Conservation (phyloP, 371 early-diverging fungal genomes). For the Lichtheimia ornata region DNA sequence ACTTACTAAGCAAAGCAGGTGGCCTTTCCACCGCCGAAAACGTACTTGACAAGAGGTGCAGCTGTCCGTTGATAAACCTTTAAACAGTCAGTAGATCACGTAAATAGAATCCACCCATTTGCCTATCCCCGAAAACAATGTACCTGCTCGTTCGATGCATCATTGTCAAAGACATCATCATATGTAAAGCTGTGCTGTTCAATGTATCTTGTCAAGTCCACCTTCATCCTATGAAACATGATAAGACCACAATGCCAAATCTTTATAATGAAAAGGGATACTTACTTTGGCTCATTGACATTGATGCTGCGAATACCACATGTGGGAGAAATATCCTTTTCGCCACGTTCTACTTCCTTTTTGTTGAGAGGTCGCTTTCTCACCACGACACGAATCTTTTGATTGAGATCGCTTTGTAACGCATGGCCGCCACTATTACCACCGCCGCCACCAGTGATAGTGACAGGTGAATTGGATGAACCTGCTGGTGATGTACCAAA, state of each 20-base stretch:
- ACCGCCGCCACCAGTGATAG: too few species aligned
- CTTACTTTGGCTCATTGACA: slow-evolving; percentile 89
- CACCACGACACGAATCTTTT: slow-evolving; percentile 92
- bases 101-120: not conserved
- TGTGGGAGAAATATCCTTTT: slow-evolving; percentile 82
- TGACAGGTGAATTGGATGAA: slow-evolving; percentile 2
- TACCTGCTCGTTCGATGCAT: slow-evolving; percentile 79
- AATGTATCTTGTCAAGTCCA: slow-evolving; percentile 93
- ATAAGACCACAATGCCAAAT: slow-evolving; percentile 3
- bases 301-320: slow-evolving; percentile 66
- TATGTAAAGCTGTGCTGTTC: slow-evolving; percentile 94
- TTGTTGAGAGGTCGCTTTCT: slow-evolving; percentile 90
- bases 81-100: too few species aligned
- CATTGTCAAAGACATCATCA: slow-evolving; percentile 93
- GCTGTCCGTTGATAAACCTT: slow-evolving; percentile 82
- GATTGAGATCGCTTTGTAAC: slow-evolving; percentile 50
- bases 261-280: slow-evolving; percentile 1
- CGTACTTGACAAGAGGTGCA: slow-evolving; percentile 86
- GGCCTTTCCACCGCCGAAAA: slow-evolving; percentile 92
- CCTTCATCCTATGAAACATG: slow-evolving; percentile 66
- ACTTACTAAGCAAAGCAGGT: slow-evolving; percentile 96
- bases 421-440: slow-evolving; percentile 3
- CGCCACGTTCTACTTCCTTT: slow-evolving; percentile 77
- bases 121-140: not conserved
- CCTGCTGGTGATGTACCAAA: slow-evolving; percentile 14